phyloP scores from a whole-genome alignment of 2,329 filamentous ascomycete species.

The Botrytis tulipae region DNA sequence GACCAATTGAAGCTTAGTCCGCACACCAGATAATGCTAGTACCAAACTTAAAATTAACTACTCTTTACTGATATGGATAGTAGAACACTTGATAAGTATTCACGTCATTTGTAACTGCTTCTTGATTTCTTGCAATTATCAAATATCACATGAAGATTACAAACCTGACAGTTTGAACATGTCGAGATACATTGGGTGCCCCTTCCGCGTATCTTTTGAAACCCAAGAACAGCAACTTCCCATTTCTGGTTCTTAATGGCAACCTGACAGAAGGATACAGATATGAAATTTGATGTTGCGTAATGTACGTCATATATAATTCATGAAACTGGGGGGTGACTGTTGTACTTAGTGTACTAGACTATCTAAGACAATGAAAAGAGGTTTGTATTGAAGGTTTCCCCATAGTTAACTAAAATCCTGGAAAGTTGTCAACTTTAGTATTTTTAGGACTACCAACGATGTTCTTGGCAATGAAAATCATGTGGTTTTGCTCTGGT shows the following conservation, averaged over 20 bases:
- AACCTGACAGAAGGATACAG: background rate
- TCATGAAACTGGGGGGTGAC: background rate
- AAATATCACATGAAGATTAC: background rate
- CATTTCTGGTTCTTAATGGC: background rate
- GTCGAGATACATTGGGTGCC: background rate
- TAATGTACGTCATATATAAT: background rate
- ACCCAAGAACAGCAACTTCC: background rate
- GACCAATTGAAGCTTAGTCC: background rate
- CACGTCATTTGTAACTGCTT: background rate
- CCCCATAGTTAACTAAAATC: background rate
- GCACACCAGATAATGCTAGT: background rate
- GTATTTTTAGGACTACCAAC: background rate
- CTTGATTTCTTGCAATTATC: background rate
- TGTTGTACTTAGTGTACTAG: background rate
- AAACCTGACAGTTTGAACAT: background rate
- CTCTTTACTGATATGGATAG: background rate
- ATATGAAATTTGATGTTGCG: background rate
- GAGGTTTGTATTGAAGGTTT: no score
- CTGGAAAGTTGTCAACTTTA: background rate
- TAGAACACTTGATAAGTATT: background rate
- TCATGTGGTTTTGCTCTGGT: background rate
- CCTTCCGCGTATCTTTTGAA: background rate
- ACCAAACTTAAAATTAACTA: background rate
- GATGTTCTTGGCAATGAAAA: background rate
- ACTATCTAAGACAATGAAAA: background rate